phyloP scores from a whole-genome alignment of 2,329 filamentous ascomycete genomes.

The Diaporthe amygdali region DNA sequence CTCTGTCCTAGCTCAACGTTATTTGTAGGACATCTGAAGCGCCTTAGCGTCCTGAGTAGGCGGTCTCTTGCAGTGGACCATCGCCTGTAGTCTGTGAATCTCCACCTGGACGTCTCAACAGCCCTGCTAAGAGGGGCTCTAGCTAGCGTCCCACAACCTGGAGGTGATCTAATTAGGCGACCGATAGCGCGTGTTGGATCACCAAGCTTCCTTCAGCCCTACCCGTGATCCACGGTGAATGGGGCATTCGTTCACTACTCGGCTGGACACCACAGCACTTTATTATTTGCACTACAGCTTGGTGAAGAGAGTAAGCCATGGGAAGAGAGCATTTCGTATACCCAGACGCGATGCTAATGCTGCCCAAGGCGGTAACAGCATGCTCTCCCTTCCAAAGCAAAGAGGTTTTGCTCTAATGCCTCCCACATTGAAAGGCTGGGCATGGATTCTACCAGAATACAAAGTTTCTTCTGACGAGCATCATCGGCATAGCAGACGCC shows the following conservation, averaged over 20 bases:
- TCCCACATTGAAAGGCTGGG: too few species aligned
- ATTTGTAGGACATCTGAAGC: neutral
- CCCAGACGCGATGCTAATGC: too few species aligned
- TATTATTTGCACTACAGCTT: too few species aligned
- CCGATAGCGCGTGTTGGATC: neutral
- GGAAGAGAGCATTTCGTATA: too few species aligned
- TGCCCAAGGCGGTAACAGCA: too few species aligned
- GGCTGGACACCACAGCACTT: neutral
- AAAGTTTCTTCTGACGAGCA: too few species aligned
- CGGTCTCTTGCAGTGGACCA: neutral
- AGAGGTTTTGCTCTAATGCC: too few species aligned
- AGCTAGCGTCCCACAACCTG: neutral
- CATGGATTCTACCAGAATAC: too few species aligned
- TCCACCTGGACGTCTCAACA: neutral
- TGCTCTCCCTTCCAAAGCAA: too few species aligned
- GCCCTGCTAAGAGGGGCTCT: neutral
- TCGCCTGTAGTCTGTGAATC: neutral
- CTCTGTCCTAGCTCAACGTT: neutral
- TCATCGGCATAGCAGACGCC: too few species aligned
- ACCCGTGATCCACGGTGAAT: fast-evolving
- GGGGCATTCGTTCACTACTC: neutral
- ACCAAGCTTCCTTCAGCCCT: neutral
- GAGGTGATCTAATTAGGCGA: too few species aligned
- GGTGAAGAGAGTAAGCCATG: too few species aligned
- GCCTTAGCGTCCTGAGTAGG: neutral